Base-by-base conservation (phyloP, 208 protist species). In the Trypanosoma scelopori region DNA sequence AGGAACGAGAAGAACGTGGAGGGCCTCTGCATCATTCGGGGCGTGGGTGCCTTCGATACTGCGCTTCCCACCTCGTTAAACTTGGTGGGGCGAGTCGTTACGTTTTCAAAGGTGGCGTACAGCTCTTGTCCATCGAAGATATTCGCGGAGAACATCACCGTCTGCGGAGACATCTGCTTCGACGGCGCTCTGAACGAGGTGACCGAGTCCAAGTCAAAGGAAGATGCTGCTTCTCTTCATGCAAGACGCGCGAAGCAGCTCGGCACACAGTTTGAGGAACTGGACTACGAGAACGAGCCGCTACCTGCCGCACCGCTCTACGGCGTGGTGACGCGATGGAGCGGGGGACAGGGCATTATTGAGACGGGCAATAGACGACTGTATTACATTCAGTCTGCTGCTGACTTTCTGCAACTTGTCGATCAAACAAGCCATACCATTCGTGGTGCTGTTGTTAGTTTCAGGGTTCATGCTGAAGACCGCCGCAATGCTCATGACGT, bases 311-410 rank as follows among this genome's bases (percentile, higher is more conserved):
- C 63, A 13, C 43, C 63, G 6, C 64, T 88, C 32, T 93, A 85
- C 71, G 91, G 91, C 60, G 91, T 96, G 5, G 63, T 96, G n/a
- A 89, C 88, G 18, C 85, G 91, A 30, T 96, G 91, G 87, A 93
- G 87, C 55, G 91, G 91, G 18, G 91, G 91, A 39, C 87, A 94
- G 45, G 91, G 91, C 35, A 76, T 85, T 9, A 49, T 96, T 23
- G 87, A 96, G 68, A 83, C 74, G 32, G 81, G 85, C 18, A 75
- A 84, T 20, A 80, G 85, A n/a, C 66, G 69, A 12, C 70, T 81
- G 60, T 93, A 85, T 69, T 92, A 85, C 52, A 80, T 95, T 42
- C 74, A 68, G 25, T 92, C 84, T 28, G 85, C 79, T 32, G 81
- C 85, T 9, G 82, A 84, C 56, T 92, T 95, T 69, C 59, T 78